Base-by-base conservation (phyloP, 495 filamentous ascomycete species). In the Astrothelium subdiscretum region DNA sequence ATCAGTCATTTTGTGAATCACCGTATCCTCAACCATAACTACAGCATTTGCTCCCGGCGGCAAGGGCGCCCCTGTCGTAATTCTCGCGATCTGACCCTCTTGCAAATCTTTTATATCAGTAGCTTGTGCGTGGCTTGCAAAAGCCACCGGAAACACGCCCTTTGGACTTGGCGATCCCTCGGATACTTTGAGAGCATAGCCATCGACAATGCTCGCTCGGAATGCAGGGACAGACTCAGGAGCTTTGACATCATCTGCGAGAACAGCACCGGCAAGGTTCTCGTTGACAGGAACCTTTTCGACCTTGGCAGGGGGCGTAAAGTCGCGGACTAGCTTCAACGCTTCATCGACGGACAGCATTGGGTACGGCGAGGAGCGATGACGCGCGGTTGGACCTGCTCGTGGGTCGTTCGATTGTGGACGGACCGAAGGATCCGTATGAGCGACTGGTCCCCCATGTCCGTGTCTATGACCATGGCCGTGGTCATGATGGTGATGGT, bases 11-110 rank as follows among this genome's bases (percentile, higher is more conserved):
- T 80, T 82, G 42, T 78, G 83, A 12, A 97, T 73, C 1, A 83
- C 75, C 0, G 94, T 97, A 68, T 97, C 94, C 75, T 98, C 94
- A 2, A 97, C 94, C 95, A 97, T 98, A 24, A 96, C 87, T 18
- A 97, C 92, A 2, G 91, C 85, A 42, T 88, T 96, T 13, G 94
- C 90, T 3, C 92, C 90, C 0, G 85, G 83, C 3, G 95, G 94
- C 1, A 98, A 76, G 13, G 94, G 92, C 3, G 95, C 94, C 0
- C 94, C 94, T 0, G 94, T 98, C 1, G 94, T 97, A 65, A 97
- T 96, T 31, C 94, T 76, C 10, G 95, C 85, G 38, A 97, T 86
- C 63, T 91, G 81, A 0, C 92, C 92, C 48, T 79, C 78, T 44
- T 85, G 77, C 27, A 96, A 75, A 12, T 80, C 77, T 26, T 81